Evolutionary conservation across 2,329 filamentous ascomycete species (phyloP), one percentile per base, ranked within the genome.

Genomic region (Ceratocystis variospora): DNA sequence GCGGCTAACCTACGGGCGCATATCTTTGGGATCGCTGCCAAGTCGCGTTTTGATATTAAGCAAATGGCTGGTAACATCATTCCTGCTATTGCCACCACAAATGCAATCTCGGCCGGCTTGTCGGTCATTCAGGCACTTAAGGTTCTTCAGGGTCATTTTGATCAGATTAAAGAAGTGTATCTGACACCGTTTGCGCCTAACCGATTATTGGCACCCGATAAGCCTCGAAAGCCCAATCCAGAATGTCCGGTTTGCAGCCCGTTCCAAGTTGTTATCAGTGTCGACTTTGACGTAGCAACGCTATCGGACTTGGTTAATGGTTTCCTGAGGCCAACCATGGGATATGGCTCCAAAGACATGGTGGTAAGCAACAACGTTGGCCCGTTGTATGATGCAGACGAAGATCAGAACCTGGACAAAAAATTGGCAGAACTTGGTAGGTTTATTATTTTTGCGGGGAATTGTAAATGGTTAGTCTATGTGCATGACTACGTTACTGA

Each of bases 11-110:
- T 99, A 28, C 85, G 94, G 57, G 94, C 93, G 0, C 80, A 84
- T 28, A 81, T 96, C n/a, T 99, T 99, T 73, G 88, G 86, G 66
- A 96, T 99, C 67, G 88, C 93, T 65, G 78, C 80, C 3, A 93
- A 90, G 74, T 96, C 91, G 25, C 90, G 95, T 68, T 99, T 97
- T 73, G 92, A 97, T 73, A 92, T 94, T 72, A 99, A 99, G 78
- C 89, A 99, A 76, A 99, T 97, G 93, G 94, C 94, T 3, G 94
- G 94, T 65, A 99, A 99, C 74, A 99, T 99, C 72, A 99, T 99
- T 68, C 94, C 94, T 1, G 94, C 94, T 1, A 99, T 99, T 73
- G 94, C 94, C 4, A 99, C 94, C 0, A 97, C 94, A 0, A 99
- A 99, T 74, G 94, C 94, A 17, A 96, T 97, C 74, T 93, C 94